Conservation (phyloP, 202 grass and related monocot species). For the Panicum virgatum region DNA sequence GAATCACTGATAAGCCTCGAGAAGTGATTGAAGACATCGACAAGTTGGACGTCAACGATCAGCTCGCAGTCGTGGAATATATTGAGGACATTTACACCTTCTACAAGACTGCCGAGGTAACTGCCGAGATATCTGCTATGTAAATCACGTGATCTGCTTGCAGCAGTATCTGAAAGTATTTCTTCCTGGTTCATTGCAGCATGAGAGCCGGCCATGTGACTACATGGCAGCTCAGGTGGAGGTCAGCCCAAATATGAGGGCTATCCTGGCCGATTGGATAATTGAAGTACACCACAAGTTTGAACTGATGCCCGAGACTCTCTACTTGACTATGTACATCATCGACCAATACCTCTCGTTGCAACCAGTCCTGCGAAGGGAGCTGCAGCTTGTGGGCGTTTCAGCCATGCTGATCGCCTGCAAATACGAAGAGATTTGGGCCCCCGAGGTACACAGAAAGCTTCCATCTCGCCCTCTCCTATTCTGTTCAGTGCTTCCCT, state of each 20-base stretch:
- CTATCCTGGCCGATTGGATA: constrained; percentile 80
- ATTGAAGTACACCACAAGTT: constrained; percentile 91
- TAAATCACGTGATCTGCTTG: constrained; percentile 2
- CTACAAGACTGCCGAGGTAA: constrained; percentile 75
- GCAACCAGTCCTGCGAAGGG: constrained; percentile 51
- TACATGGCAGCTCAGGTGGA: constrained; percentile 80
- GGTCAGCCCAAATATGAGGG: constrained; percentile 80
- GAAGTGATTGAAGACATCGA: constrained; percentile 70
- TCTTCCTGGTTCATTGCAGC: constrained; percentile 47
- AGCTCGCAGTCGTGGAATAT: constrained; percentile 84
- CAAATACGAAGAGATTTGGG: constrained; percentile 93
- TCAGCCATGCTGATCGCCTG: constrained; percentile 75
- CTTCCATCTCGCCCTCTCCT: neutral
- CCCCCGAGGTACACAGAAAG: constrained; percentile 68
- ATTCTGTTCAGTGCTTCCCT: neutral
- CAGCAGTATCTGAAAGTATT: constrained; percentile 23
- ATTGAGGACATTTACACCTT: constrained; percentile 82
- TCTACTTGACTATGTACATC: constrained; percentile 74
- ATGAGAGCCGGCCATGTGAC: constrained; percentile 46
- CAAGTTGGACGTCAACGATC: constrained; percentile 53
- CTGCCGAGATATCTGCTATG: neutral
- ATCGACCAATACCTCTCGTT: constrained; percentile 76
- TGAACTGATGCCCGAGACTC: constrained; percentile 82
- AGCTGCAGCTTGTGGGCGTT: constrained; percentile 83
- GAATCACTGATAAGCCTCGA: constrained; percentile 48